Evolutionary conservation across 2,329 filamentous ascomycete species (phyloP), one percentile per base, ranked within the genome.

Genomic region (Myriosclerotinia duriaeana): DNA sequence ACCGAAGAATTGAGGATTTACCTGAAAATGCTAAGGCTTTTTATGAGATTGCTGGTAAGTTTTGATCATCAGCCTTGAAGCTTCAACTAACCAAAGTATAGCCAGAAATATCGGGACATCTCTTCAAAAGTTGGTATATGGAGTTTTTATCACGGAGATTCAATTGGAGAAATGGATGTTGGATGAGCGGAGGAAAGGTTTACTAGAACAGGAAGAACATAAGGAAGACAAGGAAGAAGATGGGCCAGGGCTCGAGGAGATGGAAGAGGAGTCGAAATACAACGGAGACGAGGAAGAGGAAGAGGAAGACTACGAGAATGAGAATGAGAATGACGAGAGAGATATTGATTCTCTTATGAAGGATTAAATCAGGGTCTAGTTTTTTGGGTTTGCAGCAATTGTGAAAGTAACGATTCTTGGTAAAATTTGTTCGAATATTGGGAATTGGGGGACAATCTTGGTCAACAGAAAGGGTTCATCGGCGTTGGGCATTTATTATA

Each of bases 1-100:
- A 78, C 69, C 77, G 78, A 20, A 77, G 66, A 6, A 72, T 77
- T n/a, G 76, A 78, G 5, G 80, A 84, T 11, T 75, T 84, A 40
- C 77, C 80, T 0, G 76, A 77, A 9, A 69, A 72, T 3, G 81
- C 80, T 0, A 81, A 74, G 53, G 69, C 71, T 0, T 79, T 84
- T 55, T 83, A 81, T 67, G 73, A 74, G 15, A 76, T 78, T 67
- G 79, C 79, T 50, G 81, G 81, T 64, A 75, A 76, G 53, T 65
- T 38, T 14, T 36, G 38, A 20, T 50, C 46, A 2, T 61, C 36
- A 22, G 8, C 26, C 30, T 61, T 38, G 22, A 2, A 17, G n/a
- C 15, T 53, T 48, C 60, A 36, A 53, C 53, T 66, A 58, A 56
- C 61, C 46, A 69, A 53, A 44, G 26, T 17, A 26, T 67, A 76